Conservation (phyloP, 192 early-diverging fungal species). For the Geranomyces michiganensis region DNA sequence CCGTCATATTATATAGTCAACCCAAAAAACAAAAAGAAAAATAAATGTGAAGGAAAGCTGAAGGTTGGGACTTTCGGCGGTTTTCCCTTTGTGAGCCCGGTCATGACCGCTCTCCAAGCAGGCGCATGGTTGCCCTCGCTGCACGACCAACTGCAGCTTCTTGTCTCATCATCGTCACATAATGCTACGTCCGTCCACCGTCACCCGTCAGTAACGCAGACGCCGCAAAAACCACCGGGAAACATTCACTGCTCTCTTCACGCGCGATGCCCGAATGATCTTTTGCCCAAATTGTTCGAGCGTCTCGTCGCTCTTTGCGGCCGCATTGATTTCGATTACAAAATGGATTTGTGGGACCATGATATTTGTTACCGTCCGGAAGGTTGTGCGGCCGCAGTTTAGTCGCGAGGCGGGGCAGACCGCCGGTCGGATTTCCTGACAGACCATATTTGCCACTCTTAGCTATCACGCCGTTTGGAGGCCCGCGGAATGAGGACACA, state of each 20-base stretch:
- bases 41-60: too few relatives aligned
- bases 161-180: too few relatives aligned
- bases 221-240: neutral
- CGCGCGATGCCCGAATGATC: slow-evolving; percentile 49
- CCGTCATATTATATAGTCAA: too few relatives aligned
- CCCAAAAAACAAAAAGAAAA: too few relatives aligned
- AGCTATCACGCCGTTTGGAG: slow-evolving; percentile 71
- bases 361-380: slow-evolving; percentile 70
- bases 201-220: neutral
- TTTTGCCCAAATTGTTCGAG: slow-evolving; percentile 60
- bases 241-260: slow-evolving; percentile 57
- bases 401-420: too few relatives aligned
- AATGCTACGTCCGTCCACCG: neutral
- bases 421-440: neutral
- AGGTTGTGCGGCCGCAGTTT: slow-evolving; percentile 36
- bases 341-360: slow-evolving; percentile 63
- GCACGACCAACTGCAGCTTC: too few relatives aligned
- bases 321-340: slow-evolving; percentile 47
- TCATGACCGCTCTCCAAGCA: too few relatives aligned
- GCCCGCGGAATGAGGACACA: slow-evolving; percentile 73
- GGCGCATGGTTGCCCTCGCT: too few relatives aligned
- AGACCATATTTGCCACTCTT: slow-evolving; percentile 7
- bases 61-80: too few relatives aligned
- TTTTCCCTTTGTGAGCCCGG: too few relatives aligned
- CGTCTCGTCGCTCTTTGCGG: slow-evolving; percentile 72